A percentile compares a stretch with the other conserved stretches of the same genome.
These are phyloP conservation scores for Brassica juncea DNA, from an alignment of 345 rosid species.

Conservation along the genomic window DNA sequence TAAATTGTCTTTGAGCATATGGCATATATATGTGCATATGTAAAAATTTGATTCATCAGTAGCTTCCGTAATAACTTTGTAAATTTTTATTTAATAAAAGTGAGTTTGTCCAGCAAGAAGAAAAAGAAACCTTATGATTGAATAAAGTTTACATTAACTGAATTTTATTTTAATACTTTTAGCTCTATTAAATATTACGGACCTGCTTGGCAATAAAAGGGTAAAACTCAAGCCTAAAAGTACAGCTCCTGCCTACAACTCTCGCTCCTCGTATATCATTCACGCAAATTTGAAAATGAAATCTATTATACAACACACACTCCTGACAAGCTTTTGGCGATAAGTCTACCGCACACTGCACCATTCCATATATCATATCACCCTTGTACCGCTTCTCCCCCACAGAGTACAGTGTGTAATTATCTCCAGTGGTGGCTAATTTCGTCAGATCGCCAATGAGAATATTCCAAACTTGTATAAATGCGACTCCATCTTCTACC, in stretches of 20 bases:
- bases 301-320: slow-evolving; percentile 37
- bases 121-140: no score
- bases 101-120: no score
- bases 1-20: neutral
- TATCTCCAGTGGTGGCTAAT: slow-evolving; percentile 13
- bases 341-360: slow-evolving; percentile 54
- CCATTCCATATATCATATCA: slow-evolving; percentile 47
- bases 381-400: slow-evolving; percentile 31
- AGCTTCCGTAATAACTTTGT: no score
- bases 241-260: slow-evolving; percentile 15
- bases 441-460: slow-evolving; percentile 19
- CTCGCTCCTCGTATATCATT: slow-evolving; percentile 5
- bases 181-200: neutral
- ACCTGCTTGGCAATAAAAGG: neutral
- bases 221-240: neutral
- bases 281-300: slow-evolving; percentile 2
- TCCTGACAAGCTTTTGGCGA: slow-evolving; percentile 35
- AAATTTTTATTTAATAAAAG: no score
- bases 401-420: slow-evolving; percentile 17
- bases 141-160: no score
- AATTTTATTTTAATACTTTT: no score
- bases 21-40: neutral
- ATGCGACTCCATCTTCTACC: neutral
- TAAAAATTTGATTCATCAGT: no score
- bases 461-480: neutral